Base-by-base conservation (phyloP, 2,329 filamentous ascomycete species). In the Alternaria postmessia region DNA sequence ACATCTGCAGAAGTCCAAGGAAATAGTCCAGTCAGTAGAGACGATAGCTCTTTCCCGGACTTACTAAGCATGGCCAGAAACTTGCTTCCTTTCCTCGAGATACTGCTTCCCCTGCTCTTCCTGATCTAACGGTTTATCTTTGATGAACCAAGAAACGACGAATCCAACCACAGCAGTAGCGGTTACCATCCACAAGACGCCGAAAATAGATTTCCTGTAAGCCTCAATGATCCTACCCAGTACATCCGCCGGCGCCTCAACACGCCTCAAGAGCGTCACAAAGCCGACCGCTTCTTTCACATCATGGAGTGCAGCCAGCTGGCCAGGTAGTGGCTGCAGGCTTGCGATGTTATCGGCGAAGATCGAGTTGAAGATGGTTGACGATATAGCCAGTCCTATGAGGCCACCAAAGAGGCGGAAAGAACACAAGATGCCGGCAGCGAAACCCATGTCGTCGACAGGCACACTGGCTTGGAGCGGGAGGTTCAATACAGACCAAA, bases 331-430 rank as follows among this genome's bases (percentile, higher is more conserved):
- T 1, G 49, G 3, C 9, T 24, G 51, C 16, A 59, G 12, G 16
- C 5, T 7, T 12, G 46, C 26, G 16, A 57, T 38, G 9, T 24
- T 20, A 1, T 26, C 5, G n/a, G 36, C 9, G 32, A 54, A 62
- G 2, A 47, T 43, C 34, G n/a, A 46, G 39, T 34, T 76, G 62
- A 81, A 81, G 0, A 76, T 66, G 1, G 74, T 76, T 7, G 79
- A 74, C 5, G 67, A 66, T 18, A 79, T 66, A 0, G 79, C 66
- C 1, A 80, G 73, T 1, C 79, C 79, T 4, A 80, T 55, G 2
- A 81, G 68, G 3, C 68, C 75, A 1, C 80, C 80, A 41, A 81
- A 73, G 0, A 81, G 65, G 2, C 79, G 76, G 46, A 79, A 72
- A 0, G 72, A 68, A 1, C 78, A 57, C 3, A 80, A 57, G 0